Base-by-base conservation (phyloP, 2,329 filamentous ascomycete genomes). In the Venturia asperata region DNA sequence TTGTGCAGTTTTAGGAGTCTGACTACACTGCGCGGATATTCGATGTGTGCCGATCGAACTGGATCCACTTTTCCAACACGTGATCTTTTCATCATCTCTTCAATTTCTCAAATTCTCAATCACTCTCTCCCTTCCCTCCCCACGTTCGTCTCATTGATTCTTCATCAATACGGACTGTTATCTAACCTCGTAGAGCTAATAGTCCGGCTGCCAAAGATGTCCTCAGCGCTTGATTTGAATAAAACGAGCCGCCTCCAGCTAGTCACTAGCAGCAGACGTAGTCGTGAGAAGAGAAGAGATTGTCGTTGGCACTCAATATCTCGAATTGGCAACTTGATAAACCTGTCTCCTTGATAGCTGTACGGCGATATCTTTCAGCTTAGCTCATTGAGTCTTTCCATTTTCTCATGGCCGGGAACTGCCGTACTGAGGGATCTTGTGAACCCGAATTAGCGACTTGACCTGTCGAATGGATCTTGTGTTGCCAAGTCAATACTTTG, bases 371-470 rank as follows among this genome's bases (percentile, higher is more conserved):
- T 27, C 11, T 19, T 58, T 19, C 11, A n/a, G n/a, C 19, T 24
- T 37, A 27, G 52, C 5, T 37, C 3, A n/a, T n/a, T 7, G 2
- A 17, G 21, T 27, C 10, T 52, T 45, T 9, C 21, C 47, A 37
- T 37, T n/a, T 37, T 27, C n/a, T 58, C 52, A 58, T 58, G 52
- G 49, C 52, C 37, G 52, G 52, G 52, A 58, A 58, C 2, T 58
- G 52, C 37, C 52, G 19, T 37, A 58, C 27, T n/a, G 27, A 21
- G 52, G 52, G 52, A 58, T 56, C 49, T 56, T 56, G 49, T 56
- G 49, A 56, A 58, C 27, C 52, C 52, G 30, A 37, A 58, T 37
- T 27, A 58, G 37, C 52, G 37, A 58, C 17, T 34, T 58, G 52
- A 58, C 52, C 52, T 58, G 52, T 58, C 52, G 30, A 58, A 37